Evolutionary conservation across 768 basidiomycete genomes (phyloP), one percentile per base, ranked within the genome.

Genomic region (Boletus rex-veris): DNA sequence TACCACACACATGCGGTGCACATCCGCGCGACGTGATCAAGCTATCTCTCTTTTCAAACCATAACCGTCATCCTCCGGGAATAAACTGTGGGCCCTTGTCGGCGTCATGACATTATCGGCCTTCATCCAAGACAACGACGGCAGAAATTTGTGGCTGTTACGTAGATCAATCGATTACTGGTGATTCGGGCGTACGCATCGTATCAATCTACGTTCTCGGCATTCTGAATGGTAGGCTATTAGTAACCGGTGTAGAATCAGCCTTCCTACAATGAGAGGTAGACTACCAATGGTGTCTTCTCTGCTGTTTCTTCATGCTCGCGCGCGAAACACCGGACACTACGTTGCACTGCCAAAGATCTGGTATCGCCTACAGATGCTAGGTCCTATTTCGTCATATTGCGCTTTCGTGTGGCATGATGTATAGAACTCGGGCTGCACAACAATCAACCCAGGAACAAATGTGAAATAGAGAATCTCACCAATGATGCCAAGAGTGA

Each of bases 401-500:
- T 97, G 92, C 19, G 89, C 91, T 69, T 94, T 92, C 45, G 90
- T 92, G 74, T 94, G 94, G 73, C 92, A 95, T 47, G 85, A 94
- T 7, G 86, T 85, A 74, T 95, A 95, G 71, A 98, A 98, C 64
- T 96, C 94, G 62, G 95, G 93, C 90, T 95, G 64, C 21, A 58
- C 50, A 46, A 14, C 16, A 19, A 40, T 61, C 28, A 61, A 38
- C 33, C 36, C 11, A 38, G 12, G 33, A 50, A 16, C 10, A 26
- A 28, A 38, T 31, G 19, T 19, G 24, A 37, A 43, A 26, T 18
- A 24, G 35, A 28, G 4, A 18, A 11, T 77, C 85, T 72, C 59
- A 95, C 92, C 62, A 96, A 79, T 48, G 92, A 94, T 6, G 95
- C 97, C 57, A 98, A 80, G 35, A 98, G 79, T 7, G 91, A 94